Percentiles rank a stretch among this genome's conserved stretches.
phyloP scores from a whole-genome alignment of 2,329 filamentous ascomycete species.

The Epichloe festucae region DNA sequence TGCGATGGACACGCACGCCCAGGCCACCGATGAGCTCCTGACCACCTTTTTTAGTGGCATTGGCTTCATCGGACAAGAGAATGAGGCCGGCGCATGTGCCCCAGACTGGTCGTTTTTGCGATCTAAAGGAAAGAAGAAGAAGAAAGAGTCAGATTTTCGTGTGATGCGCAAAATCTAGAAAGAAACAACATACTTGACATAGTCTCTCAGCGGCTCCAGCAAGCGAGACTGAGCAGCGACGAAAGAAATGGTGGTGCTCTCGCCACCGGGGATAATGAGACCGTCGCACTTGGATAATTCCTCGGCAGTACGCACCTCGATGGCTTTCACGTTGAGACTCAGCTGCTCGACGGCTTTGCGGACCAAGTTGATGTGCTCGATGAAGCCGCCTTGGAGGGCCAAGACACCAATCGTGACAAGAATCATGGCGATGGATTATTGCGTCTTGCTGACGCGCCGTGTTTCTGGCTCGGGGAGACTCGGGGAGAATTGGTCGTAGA shows the following conservation, averaged over 20 bases:
- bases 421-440: slow-evolving; percentile 12
- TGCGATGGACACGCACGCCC: slow-evolving; percentile 79
- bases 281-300: slow-evolving; percentile 66
- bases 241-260: slow-evolving; percentile 86
- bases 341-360: slow-evolving; percentile 50
- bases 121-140: background rate
- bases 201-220: slow-evolving; percentile 71
- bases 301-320: slow-evolving; percentile 64
- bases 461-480: too few relatives aligned
- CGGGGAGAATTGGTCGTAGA: too few relatives aligned
- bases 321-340: slow-evolving; percentile 41
- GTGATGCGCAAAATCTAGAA: too few relatives aligned
- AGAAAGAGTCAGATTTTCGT: background rate
- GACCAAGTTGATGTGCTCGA: slow-evolving; percentile 72
- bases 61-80: slow-evolving; percentile 75
- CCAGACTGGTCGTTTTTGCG: slow-evolving; percentile 73
- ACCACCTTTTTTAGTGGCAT: slow-evolving; percentile 77
- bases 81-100: slow-evolving; percentile 94
- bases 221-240: slow-evolving; percentile 72
- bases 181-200: slow-evolving; percentile 61
- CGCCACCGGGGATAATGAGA: slow-evolving; percentile 82
- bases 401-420: slow-evolving; percentile 46
- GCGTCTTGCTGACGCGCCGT: too few relatives aligned
- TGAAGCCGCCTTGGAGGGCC: slow-evolving; percentile 83
- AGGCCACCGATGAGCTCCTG: slow-evolving; percentile 90